Evolutionary conservation across 345 rosid species (phyloP), one percentile per base, ranked within the genome.

Genomic region (Eucalyptus dawsonii): DNA sequence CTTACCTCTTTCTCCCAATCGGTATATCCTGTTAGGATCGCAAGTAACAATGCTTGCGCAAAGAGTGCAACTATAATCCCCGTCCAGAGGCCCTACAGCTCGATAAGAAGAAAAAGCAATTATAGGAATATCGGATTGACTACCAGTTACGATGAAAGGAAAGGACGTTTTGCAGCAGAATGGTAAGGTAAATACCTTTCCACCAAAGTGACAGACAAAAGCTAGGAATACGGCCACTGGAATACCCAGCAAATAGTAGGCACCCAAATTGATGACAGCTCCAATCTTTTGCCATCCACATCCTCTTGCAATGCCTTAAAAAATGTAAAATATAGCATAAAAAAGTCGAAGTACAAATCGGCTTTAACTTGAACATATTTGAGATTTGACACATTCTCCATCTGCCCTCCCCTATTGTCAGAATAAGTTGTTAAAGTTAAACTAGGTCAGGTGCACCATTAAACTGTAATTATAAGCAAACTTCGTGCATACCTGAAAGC

Each of bases 281-380:
- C 95, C 95, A 4, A 89, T 69, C 14, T 90, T 90, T 86, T 91
- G 94, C 95, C 94, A 89, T 58, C 94, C 94, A 83, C 95, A 88
- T 87, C 95, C 95, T 65, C 95, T 92, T 7, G 67, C 44, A n/a
- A n/a, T 37, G 40, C 29, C 15, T 81, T 22, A 50, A 76, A 49
- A 88, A n/a, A 65, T n/a, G 76, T 8, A 65, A 65, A 21, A 14
- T 65, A n/a, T n/a, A n/a, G 29, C 24, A 24, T 56, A 29, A 56
- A 14, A 15, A 5, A 16, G 22, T 67, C 22, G 44, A 21, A 87
- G 50, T 16, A 47, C 9, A 65, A 83, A 54, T 40, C 11, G 50
- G 50, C 50, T 40, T 81, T n/a, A 19, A 34, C 21, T 24, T 29
- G 45, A 49, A n/a, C 83, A 67, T 17, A 34, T 34, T 17, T 72